These are phyloP conservation scores for Prunus persica DNA, from an alignment of 306 rosid genomes.

Conservation along the genomic window Prunus_persica_NCBIv2 NC_034013.1:16022501-16023000, in stretches of 20 bases:
- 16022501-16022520: too few species aligned
- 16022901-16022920: not conserved
- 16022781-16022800: not conserved
- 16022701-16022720: conserved; percentile 73
- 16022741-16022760: not conserved
- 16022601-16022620: conserved; percentile 66
- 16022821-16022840: not conserved
- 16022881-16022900: not conserved
- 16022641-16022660: conserved; percentile 82
- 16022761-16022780: not conserved
- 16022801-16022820: not conserved
- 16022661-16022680: conserved; percentile 88
- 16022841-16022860: not conserved
- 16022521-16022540: not conserved
- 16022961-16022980: not conserved
- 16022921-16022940: not conserved
- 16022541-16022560: not conserved
- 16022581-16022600: conserved; percentile 10
- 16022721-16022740: conserved; percentile 8
- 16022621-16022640: conserved; percentile 99
- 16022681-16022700: conserved; percentile 98
- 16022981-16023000: too few species aligned
- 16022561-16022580: conserved; percentile 21
- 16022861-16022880: conserved; percentile 3
- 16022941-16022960: not conserved